phyloP scores from a whole-genome alignment of 371 early-diverging fungal species.

The Apophysomyces trapeziformis region DNA sequence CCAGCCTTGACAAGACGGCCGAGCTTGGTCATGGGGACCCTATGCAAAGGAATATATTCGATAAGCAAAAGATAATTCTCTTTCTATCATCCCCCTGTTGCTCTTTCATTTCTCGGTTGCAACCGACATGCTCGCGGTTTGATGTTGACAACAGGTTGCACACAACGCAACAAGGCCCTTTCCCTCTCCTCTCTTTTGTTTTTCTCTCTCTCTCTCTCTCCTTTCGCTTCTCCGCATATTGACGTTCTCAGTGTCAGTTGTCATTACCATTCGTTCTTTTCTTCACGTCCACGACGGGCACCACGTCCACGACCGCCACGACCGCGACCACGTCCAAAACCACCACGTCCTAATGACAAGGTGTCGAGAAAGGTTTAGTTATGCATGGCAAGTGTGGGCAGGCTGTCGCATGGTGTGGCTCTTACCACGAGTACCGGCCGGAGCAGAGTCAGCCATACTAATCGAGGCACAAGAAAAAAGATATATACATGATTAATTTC shows the following conservation, averaged over 20 bases:
- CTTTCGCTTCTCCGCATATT: no score
- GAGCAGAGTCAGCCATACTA: slow-evolving; percentile 63
- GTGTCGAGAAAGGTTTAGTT: not conserved
- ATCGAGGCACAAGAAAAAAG: not conserved
- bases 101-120: no score
- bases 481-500: no score
- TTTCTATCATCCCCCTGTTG: not conserved
- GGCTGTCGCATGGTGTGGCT: not conserved
- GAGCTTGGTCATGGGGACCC: slow-evolving; percentile 94
- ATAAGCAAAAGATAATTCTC: not conserved
- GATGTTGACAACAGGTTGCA: no score
- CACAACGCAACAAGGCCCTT: no score
- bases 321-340: slow-evolving; percentile 80
- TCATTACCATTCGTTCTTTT: slow-evolving; percentile 76
- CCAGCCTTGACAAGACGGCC: slow-evolving; percentile 93
- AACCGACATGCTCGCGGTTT: no score
- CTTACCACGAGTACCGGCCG: slow-evolving; percentile 52
- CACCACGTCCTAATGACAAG: slow-evolving; percentile 59
- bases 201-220: no score
- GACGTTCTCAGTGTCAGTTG: not conserved
- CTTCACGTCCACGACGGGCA: slow-evolving; percentile 73
- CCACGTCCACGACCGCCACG: slow-evolving; percentile 82
- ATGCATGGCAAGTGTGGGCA: not conserved
- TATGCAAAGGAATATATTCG: slow-evolving; percentile 3
- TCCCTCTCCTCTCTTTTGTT: no score